Evolutionary conservation across 2,329 filamentous ascomycete genomes (phyloP), one percentile per base, ranked within the genome.

Genomic region (Pyrenochaeta sp.): DNA sequence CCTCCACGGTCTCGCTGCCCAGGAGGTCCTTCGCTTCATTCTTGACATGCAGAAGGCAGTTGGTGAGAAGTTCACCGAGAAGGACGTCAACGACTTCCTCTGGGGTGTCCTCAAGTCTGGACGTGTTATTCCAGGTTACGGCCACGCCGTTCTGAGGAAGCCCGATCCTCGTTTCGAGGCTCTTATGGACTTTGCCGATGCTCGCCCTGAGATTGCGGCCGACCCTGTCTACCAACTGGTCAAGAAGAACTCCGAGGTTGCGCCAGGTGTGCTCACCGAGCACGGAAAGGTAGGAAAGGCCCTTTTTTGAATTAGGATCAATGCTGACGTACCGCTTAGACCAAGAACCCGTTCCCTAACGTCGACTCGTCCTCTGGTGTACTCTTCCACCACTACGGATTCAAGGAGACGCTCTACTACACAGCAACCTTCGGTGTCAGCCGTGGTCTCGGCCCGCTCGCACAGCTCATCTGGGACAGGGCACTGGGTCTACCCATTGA

Each of bases 351-450:
- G 2, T 96, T 93, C 76, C 94, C 94, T 55, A 99, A 99, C 71
- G 94, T 99, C 51, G 94, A 99, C 74, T 91, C 88, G 34, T 87
- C 85, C 53, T 96, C 91, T 1, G 94, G 94, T 54, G 92, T 97
- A 5, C 81, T 99, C 35, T 97, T 99, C 84, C 87, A 97, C 75
- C 91, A 97, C 79, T 99, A 96, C 71, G 94, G 93, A 45, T 96
- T 99, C 85, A 88, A 89, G 72, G 90, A 97, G 78, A 96, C 93
- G 0, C 81, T 97, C 8, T 99, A 97, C 80, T 99, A 97, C 78
- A 87, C 84, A 11, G 84, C 83, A 7, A 85, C 83, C 5, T 87
- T 87, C 60, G 84, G 84, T 59, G 84, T 87, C 87, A 84, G 81
- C 69, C 78, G 84, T 69, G 82, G 82, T 39, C 78, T 99, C 11